These are phyloP conservation scores for Odonthalia washingtoniensis DNA, from an alignment of 31 red algal genomes.

Conservation along the genomic window DNA sequence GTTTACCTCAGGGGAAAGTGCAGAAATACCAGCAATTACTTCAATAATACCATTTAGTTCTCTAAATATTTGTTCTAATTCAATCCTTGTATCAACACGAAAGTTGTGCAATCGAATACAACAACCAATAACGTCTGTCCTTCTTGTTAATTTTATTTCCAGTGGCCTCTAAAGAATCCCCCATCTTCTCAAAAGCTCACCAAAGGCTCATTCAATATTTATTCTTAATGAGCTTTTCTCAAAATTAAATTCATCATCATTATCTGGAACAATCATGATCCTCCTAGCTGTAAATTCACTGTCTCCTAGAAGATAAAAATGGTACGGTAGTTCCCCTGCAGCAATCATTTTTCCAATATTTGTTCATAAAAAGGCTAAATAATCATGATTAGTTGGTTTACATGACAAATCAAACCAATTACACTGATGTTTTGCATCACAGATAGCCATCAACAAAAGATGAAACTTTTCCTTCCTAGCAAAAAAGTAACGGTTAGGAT, in stretches of 20 bases:
- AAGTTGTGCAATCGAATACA: slow-evolving; percentile 3
- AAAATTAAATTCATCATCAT: neutral
- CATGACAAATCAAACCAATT: neutral
- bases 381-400: neutral
- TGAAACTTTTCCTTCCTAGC: neutral
- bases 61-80: neutral
- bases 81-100: neutral
- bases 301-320: neutral
- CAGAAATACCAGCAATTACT: neutral
- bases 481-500: neutral
- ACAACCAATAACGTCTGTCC: neutral
- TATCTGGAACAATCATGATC: neutral
- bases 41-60: neutral
- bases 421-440: neutral
- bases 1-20: neutral
- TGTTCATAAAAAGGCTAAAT: neutral
- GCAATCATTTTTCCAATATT: neutral
- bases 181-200: neutral
- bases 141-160: neutral
- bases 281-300: neutral
- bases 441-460: neutral
- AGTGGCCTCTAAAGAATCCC: neutral
- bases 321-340: neutral
- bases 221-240: neutral
- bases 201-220: neutral